Percentiles rank a stretch among this genome's conserved stretches.
These are phyloP conservation scores for Soucietia sequanensis DNA, from an alignment of 805 yeast genomes.

Conservation along the genomic window DNA sequence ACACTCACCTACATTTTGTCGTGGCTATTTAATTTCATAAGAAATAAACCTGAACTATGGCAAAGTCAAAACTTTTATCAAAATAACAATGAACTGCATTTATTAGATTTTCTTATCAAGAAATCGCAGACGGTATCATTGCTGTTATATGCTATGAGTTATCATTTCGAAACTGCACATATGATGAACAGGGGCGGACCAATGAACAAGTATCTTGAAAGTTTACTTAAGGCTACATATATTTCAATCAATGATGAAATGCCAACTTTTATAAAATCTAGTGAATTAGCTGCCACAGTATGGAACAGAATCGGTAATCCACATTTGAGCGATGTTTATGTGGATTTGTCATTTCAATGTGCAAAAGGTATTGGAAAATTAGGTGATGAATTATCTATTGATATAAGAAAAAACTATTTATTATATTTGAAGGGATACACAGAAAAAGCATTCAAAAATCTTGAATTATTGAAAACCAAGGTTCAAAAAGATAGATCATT, in stretches of 20 bases:
- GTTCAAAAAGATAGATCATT: constrained; percentile 36
- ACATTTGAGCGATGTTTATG: constrained; percentile 45
- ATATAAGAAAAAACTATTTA: constrained; percentile 39
- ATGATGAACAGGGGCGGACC: constrained; percentile 51
- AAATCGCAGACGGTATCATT: constrained; percentile 52
- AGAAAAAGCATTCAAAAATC: constrained; percentile 33
- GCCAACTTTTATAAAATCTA: constrained; percentile 43
- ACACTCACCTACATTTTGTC: constrained; percentile 71
- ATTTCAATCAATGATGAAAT: constrained; percentile 50
- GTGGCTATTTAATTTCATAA: constrained; percentile 72
- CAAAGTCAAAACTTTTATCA: constrained; percentile 44
- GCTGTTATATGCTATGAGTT: constrained; percentile 57
- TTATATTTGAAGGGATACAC: constrained; percentile 39
- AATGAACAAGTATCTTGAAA: constrained; percentile 47
- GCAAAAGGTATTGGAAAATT: constrained; percentile 32
- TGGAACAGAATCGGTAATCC: constrained; percentile 56
- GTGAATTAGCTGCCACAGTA: constrained; percentile 44
- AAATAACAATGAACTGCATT: constrained; percentile 56
- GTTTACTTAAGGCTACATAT: constrained; percentile 55
- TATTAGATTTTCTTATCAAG: constrained; percentile 58
- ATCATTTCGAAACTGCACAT: constrained; percentile 62
- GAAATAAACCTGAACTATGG: constrained; percentile 61
- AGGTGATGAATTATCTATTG: constrained; percentile 38
- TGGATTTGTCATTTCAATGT: constrained; percentile 44
- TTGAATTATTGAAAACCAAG: constrained; percentile 28